Evolutionary conservation across 2,329 filamentous ascomycete species (phyloP), one percentile per base, ranked within the genome.

Genomic region (Aaosphaeria arxii): DNA sequence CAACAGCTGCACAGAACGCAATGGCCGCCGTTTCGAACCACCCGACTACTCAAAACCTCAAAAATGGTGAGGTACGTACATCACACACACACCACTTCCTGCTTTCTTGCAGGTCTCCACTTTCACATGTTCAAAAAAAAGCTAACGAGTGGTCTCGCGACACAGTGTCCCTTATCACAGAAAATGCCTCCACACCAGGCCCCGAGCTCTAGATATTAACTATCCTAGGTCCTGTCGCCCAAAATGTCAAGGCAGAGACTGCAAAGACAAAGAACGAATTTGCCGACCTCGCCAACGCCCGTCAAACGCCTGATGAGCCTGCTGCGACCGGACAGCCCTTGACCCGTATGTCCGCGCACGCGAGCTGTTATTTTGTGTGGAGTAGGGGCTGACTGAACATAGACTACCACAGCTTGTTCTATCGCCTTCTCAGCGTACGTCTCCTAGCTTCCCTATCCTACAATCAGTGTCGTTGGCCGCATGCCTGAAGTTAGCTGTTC

Each of bases 391-490:
- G 43, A 66, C 46, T 38, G 29, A n/a, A 5, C 32, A 9, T 46
- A 80, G 77, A 83, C 70, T 86, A 85, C 70, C 83, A 86, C 69
- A 85, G 82, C 58, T 74, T 84, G 72, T 79, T 86, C 71, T 85
- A 86, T 70, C 82, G 80, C 58, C 75, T 86, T 42, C 66, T 86
- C 60, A 85, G 81, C 73, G 78, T 80, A 62, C 67, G 77, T 55
- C 71, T 39, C 11, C 13, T 24, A 24, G 17, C 17, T 24, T 24
- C 5, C 44, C n/a, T 36, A 28, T 31, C 7, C 13, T 28, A 9
- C n/a, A 24, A 24, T 24, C 17, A 24, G 17, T 24, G 11, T 30
- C 13, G n/a, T 7, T 42, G 30, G 9, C 11, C 33, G n/a, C 33
- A 28, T 28, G 39, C 4, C 17, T 30, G n/a, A 43, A 6, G 5